Base-by-base conservation (phyloP, 768 basidiomycete genomes). In the Hygrophorus pudorinus region DNA sequence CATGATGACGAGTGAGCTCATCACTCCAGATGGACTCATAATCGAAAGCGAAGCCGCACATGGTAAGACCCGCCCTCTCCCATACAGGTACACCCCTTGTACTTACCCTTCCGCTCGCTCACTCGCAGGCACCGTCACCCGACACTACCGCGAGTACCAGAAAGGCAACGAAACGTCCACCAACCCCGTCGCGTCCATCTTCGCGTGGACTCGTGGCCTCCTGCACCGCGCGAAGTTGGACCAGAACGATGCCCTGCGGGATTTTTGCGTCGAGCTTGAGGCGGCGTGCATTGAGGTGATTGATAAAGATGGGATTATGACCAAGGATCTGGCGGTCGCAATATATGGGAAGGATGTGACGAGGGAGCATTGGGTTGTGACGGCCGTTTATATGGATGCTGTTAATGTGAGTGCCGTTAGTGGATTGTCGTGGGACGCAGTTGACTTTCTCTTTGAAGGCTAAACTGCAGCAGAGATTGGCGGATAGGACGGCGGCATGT, bases 121-220 rank as follows among this genome's bases (percentile, higher is more conserved):
- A 24, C 36, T n/a, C 33, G 1, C 46, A 76, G 76, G 82, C 18
- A 93, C 90, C 13, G 91, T 96, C 46, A 96, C 93, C 2, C 82
- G 94, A 31, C 94, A 98, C 68, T 99, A 93, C 66, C 84, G 94
- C 45, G 94, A 98, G 65, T 84, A 79, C 61, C 94, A 98, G 65
- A 94, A 97, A 71, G 94, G 94, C 41, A 81, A 84, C 47, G 96
- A 98, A 70, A 98, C 94, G 9, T 92, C 88, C 46, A 99, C 94
- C 38, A 99, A 99, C 76, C 93, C 94, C 32, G 92, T 98, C 53
- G 94, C 94, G 36, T 91, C 87, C 45, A 97, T 99, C 69, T 98
- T 93, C 56, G 94, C 94, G 6, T 99, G 94, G 94, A 98, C 94
- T 12, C 81, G 96, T 37, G 94, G 94, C 0, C 73, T 99, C 33